Base-by-base conservation (phyloP, 1,284 basidiomycete genomes). In the Trametes polyzona region DNA sequence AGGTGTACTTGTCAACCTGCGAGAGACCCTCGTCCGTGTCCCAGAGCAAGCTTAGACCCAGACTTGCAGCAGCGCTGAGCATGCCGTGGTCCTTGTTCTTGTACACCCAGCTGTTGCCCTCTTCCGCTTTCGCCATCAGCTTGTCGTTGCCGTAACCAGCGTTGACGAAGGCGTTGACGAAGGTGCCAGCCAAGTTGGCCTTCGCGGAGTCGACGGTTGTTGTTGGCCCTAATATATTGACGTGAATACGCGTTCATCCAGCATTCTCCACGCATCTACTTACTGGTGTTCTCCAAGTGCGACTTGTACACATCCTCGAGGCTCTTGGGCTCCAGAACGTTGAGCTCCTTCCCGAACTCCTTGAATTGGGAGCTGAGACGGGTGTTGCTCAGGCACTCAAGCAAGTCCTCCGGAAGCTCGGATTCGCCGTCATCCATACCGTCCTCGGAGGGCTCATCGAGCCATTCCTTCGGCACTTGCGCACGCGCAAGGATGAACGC, bases 61-160 rank as follows among this genome's bases (percentile, higher is more conserved):
- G 83, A 59, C 93, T 96, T 2, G 97, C 97, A 19, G 96, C 87
- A 17, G 97, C 97, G 62, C 93, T 95, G 82, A 97, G 88, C 95
- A 98, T 98, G 57, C 92, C 93, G 61, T 97, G 92, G 55, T 98
- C 96, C 77, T 98, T 98, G 80, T 98, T 98, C 84, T 98, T 98
- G 82, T 99, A 99, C 63, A 99, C 95, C 93, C 96, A 99, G 66
- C 93, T 96, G 73, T 89, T 92, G 21, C 96, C 96, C 69, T 98
- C 96, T 56, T 95, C 92, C 0, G 96, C 96, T 67, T 91, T 90
- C 4, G 96, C 95, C 90, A 99, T 96, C 55, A 99, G 84, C 73
- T 97, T 98, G 73, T 99, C 97, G 72, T 99, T 99, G 17, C 96
- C 96, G 69, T 97, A 99, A 0, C 97, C 97, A 36, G 96, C 96